These are phyloP conservation scores for Brasilioporus rufonigricans DNA, from an alignment of 768 basidiomycete genomes.

Conservation along the genomic window DNA sequence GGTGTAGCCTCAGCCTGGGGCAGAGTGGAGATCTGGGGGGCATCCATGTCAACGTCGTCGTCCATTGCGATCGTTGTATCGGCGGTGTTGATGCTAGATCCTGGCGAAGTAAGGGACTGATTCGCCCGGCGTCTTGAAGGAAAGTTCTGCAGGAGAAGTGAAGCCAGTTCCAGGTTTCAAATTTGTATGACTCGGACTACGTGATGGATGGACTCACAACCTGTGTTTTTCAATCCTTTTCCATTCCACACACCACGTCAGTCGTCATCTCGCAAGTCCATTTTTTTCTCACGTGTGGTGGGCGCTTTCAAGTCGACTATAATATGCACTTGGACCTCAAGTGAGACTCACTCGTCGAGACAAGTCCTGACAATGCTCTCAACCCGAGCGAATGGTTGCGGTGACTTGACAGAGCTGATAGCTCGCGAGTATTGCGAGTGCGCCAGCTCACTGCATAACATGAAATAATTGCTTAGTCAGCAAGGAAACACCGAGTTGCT, in stretches of 20 bases:
- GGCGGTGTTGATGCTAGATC: background rate
- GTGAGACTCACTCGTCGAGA: no score
- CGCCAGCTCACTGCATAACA: no score
- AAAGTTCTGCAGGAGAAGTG: background rate
- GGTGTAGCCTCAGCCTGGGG: slow-evolving; percentile 65
- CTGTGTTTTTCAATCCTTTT: background rate
- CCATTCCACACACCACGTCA: slow-evolving; percentile 1
- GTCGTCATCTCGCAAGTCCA: slow-evolving; percentile 1
- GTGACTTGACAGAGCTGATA: no score
- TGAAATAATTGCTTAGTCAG: slow-evolving; percentile 33
- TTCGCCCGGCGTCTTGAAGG: slow-evolving; percentile 1
- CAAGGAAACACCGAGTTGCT: slow-evolving; percentile 27
- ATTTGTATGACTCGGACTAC: background rate
- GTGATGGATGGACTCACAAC: slow-evolving; percentile 1
- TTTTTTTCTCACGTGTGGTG: slow-evolving; percentile 14
- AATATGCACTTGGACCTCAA: no score
- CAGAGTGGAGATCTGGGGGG: slow-evolving; percentile 79
- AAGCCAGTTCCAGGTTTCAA: background rate
- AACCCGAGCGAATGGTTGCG: no score
- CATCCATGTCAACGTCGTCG: slow-evolving; percentile 65
- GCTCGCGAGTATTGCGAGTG: no score
- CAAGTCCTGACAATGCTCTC: no score
- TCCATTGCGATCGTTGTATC: slow-evolving; percentile 27
- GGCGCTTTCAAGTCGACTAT: background rate
- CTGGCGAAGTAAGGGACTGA: no score